Evolutionary conservation across 2,329 filamentous ascomycete genomes (phyloP), one percentile per base, ranked within the genome.

Genomic region (Pseudomassariella vexata): DNA sequence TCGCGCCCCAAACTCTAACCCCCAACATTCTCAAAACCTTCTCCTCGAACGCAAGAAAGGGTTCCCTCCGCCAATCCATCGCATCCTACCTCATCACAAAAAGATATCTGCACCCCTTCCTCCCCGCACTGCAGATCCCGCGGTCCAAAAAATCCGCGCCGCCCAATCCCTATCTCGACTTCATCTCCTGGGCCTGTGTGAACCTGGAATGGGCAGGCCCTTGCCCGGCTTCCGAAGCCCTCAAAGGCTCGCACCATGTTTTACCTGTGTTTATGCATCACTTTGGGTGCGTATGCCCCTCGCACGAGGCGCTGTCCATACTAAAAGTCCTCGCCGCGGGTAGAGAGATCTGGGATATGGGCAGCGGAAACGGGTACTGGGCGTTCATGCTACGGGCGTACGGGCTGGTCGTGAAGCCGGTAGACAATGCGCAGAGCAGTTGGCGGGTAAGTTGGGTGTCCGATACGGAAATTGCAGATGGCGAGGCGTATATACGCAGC

Each of bases 261-360:
- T 66, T 87, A 7, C 82, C 82, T 3, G 64, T 87, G 12, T 66
- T 86, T 34, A 87, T 86, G 68, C 82, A 87, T 58, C 82, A 88
- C 56, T 87, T 87, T 53, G 82, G 82, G 30, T 88, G 82, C 57
- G 73, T 74, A 2, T 77, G 77, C 14, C 83, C 83, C 0, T 75
- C 72, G 8, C 80, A 82, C 53, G 79, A 85, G 45, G 66, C 73
- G 2, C 60, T 88, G 9, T 62, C 70, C 39, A 61, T 82, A 15
- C 66, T 87, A 19, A 68, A 67, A 21, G 61, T 69, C 28, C 52
- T 84, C 3, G 66, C 73, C 5, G 66, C 65, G 2, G 65, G 65
- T 3, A 62, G 70, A 5, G 53, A 64, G 9, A 63, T 87, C 6
- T 60, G 81, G 8, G 82, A 87, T 44, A 58, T 86, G 23, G 83